Conservation (phyloP, 2,329 filamentous ascomycete genomes). For the Talaromyces sp. region DNA sequence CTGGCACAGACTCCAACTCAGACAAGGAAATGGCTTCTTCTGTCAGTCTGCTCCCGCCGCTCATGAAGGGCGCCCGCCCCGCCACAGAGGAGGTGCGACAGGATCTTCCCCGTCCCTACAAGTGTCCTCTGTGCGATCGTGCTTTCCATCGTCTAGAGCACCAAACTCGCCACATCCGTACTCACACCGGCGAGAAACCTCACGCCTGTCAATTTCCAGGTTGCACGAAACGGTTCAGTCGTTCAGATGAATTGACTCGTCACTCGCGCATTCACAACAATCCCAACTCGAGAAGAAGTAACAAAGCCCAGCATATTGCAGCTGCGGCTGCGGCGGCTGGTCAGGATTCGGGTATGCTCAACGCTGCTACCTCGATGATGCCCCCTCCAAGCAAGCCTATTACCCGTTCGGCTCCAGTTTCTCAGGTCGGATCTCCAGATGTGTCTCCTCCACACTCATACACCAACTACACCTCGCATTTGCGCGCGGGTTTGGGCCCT, state of each 20-base stretch:
- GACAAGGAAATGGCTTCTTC: slow-evolving; percentile 42
- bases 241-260: slow-evolving; percentile 92
- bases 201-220: slow-evolving; percentile 93
- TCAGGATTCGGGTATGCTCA: slow-evolving; percentile 48
- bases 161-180: slow-evolving; percentile 87
- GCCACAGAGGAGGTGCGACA: slow-evolving; percentile 59
- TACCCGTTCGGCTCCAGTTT: slow-evolving; percentile 83
- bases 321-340: slow-evolving; percentile 50
- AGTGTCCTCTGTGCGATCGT: slow-evolving; percentile 97
- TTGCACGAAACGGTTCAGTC: slow-evolving; percentile 95
- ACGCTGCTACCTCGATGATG: slow-evolving; percentile 63
- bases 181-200: slow-evolving; percentile 96
- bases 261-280: slow-evolving; percentile 99
- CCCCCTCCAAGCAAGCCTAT: slow-evolving; percentile 74
- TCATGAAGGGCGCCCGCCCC: slow-evolving; percentile 49
- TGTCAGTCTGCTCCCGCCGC: slow-evolving; percentile 44
- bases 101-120: slow-evolving; percentile 94
- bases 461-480: slow-evolving; percentile 57
- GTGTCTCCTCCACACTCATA: slow-evolving; percentile 92
- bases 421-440: slow-evolving; percentile 85
- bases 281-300: slow-evolving; percentile 89
- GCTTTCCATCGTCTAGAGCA: slow-evolving; percentile 97
- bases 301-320: slow-evolving; percentile 67
- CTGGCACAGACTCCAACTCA: slow-evolving; percentile 15
- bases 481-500: slow-evolving; percentile 56